Conservation (phyloP, 2,329 filamentous ascomycete genomes). For the Pseudovirgaria hyperparasitica region DNA sequence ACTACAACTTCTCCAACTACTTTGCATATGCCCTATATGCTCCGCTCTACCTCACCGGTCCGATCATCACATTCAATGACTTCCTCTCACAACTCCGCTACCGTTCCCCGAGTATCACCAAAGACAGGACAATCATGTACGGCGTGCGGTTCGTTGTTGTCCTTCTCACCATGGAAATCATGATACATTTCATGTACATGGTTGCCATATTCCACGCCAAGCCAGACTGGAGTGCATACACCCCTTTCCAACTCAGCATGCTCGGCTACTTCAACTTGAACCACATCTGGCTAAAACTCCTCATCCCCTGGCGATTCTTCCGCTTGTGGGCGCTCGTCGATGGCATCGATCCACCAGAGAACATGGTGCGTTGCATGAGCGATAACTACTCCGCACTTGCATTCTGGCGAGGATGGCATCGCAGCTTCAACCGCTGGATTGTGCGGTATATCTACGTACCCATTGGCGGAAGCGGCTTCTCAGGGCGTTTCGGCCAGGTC, state of each 20-base stretch:
- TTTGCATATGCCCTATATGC: conserved; percentile 83
- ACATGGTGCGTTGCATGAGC: conserved; percentile 93
- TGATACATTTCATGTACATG: conserved; percentile 87
- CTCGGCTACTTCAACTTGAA: conserved; percentile 93
- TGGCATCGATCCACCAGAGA: conserved; percentile 88
- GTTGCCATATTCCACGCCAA: conserved; percentile 77
- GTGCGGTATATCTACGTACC: conserved; percentile 90
- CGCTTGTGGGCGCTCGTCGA: conserved; percentile 89
- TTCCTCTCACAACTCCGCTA: conserved; percentile 81
- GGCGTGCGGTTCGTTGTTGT: conserved; percentile 68
- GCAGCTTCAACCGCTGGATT: conserved; percentile 88
- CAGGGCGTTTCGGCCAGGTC: conserved; percentile 31
- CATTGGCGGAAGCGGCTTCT: conserved; percentile 53
- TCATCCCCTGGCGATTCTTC: conserved; percentile 97
- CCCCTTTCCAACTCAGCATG: conserved; percentile 75
- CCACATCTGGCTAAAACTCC: conserved; percentile 93
- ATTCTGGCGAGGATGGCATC: conserved; percentile 96
- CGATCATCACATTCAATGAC: conserved; percentile 96
- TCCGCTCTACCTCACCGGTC: conserved; percentile 82
- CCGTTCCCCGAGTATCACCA: conserved; percentile 56
- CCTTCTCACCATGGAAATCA: conserved; percentile 70
- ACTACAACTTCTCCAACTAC: conserved; percentile 78
- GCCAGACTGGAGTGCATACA: conserved; percentile 72
- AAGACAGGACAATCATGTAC: conserved; percentile 63
- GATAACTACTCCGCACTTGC: conserved; percentile 84